Percentiles rank a stretch among this genome's conserved stretches.
phyloP scores from a whole-genome alignment of 805 yeast genomes.

The Ogataea nitratoaversa region DNA sequence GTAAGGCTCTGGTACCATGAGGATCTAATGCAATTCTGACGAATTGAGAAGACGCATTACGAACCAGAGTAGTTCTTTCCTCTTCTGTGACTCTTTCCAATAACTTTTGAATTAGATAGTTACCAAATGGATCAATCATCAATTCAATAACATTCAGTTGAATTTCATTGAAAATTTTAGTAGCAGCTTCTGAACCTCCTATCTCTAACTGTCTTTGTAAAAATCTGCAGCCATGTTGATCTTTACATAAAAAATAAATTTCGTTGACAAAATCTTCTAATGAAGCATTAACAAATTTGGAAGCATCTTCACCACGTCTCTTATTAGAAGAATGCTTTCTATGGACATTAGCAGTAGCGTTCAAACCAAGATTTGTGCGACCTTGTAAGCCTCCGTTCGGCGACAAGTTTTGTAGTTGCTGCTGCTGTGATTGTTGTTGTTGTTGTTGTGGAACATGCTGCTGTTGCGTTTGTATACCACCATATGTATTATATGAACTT shows the following conservation, averaged over 20 bases:
- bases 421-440: background rate
- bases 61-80: slow-evolving; percentile 67
- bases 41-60: slow-evolving; percentile 68
- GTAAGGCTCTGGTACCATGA: slow-evolving; percentile 95
- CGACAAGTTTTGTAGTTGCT: background rate
- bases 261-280: slow-evolving; percentile 67
- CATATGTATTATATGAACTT: slow-evolving; percentile 9
- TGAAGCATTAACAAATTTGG: slow-evolving; percentile 63
- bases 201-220: slow-evolving; percentile 81
- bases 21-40: slow-evolving; percentile 84
- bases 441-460: slow-evolving; percentile 4
- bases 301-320: slow-evolving; percentile 59
- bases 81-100: slow-evolving; percentile 68
- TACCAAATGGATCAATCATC: slow-evolving; percentile 97
- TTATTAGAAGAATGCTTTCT: slow-evolving; percentile 31
- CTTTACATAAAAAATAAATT: slow-evolving; percentile 80
- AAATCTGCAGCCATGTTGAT: slow-evolving; percentile 95
- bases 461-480: background rate
- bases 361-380: slow-evolving; percentile 19
- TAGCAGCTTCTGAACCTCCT: slow-evolving; percentile 57
- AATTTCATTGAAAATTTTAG: slow-evolving; percentile 77
- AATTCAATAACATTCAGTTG: slow-evolving; percentile 73
- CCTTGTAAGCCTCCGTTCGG: slow-evolving; percentile 5
- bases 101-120: slow-evolving; percentile 86
- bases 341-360: slow-evolving; percentile 32